A percentile compares a stretch with the other conserved stretches of the same genome.
phyloP scores from a whole-genome alignment of 192 early-diverging fungal species.

The Coemansia sp. region DNA sequence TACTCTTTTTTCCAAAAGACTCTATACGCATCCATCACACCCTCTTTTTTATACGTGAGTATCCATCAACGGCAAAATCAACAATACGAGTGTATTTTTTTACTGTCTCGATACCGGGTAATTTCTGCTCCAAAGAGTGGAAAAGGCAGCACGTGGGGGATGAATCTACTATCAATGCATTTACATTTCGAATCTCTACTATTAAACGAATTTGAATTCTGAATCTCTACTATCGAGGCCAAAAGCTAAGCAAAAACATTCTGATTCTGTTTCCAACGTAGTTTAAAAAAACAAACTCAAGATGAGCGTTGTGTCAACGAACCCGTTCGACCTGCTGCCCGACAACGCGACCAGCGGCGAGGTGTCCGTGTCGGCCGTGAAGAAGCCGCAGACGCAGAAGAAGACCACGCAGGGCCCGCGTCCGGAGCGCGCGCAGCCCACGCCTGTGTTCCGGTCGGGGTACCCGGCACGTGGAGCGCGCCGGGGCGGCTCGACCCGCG shows the following conservation, averaged over 20 bases:
- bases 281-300: constrained; percentile 3
- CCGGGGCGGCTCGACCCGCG: constrained; percentile 13
- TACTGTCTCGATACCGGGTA: too few relatives aligned
- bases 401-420: constrained; percentile 8
- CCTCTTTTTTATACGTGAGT: constrained; percentile 1
- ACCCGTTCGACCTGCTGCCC: constrained; percentile 68
- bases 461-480: constrained; percentile 29
- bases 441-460: constrained; percentile 9
- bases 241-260: background rate
- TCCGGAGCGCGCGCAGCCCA: constrained; percentile 27
- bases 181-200: too few relatives aligned
- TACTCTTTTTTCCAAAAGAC: background rate
- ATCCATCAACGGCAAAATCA: background rate
- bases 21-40: background rate
- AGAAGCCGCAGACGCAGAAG: constrained; percentile 14
- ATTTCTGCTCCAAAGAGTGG: too few relatives aligned
- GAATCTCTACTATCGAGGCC: background rate
- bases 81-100: too few relatives aligned
- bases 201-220: too few relatives aligned
- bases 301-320: constrained; percentile 60
- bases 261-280: background rate
- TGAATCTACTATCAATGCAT: too few relatives aligned
- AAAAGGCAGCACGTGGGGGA: too few relatives aligned
- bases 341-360: constrained; percentile 56
- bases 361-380: constrained; percentile 3